Conservation (phyloP, 495 filamentous ascomycete species). For the Xylaria bambusicola region DNA sequence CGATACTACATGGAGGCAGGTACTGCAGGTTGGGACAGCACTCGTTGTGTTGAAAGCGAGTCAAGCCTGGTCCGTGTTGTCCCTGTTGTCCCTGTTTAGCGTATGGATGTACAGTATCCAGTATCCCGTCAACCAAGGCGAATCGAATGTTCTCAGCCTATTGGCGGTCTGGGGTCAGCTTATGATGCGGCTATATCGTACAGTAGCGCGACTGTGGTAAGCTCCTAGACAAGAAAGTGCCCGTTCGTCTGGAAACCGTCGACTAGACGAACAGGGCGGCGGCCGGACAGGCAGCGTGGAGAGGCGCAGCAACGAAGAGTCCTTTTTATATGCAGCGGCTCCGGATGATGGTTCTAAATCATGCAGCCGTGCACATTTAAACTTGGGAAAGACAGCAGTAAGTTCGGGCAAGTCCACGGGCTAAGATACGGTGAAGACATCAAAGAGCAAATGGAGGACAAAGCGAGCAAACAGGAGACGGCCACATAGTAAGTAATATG, state of each 20-base stretch:
- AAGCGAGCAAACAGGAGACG: slow-evolving; percentile 11
- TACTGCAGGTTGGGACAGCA: not conserved
- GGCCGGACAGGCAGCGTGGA: not conserved
- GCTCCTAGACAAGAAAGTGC: not conserved
- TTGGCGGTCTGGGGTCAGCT: slow-evolving; percentile 2
- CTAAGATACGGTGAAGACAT: no score
- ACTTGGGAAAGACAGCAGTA: not conserved
- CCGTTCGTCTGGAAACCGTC: slow-evolving; percentile 1
- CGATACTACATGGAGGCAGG: no score
- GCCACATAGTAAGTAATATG: not conserved
- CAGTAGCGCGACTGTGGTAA: not conserved
- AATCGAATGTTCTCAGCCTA: slow-evolving; percentile 1
- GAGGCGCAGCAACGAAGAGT: slow-evolving; percentile 4
- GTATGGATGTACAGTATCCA: not conserved
- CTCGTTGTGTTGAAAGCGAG: not conserved
- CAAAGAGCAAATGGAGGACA: no score
- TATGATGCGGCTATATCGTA: not conserved
- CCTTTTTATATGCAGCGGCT: not conserved
- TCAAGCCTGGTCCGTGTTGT: not conserved
- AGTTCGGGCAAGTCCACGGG: not conserved
- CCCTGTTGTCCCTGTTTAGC: not conserved
- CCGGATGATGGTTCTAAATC: not conserved
- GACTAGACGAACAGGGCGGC: not conserved
- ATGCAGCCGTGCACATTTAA: not conserved
- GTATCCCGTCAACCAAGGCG: not conserved